Evolutionary conservation across 2,329 filamentous ascomycete species (phyloP), one percentile per base, ranked within the genome.

Genomic region (Plenodomus lindquistii): DNA sequence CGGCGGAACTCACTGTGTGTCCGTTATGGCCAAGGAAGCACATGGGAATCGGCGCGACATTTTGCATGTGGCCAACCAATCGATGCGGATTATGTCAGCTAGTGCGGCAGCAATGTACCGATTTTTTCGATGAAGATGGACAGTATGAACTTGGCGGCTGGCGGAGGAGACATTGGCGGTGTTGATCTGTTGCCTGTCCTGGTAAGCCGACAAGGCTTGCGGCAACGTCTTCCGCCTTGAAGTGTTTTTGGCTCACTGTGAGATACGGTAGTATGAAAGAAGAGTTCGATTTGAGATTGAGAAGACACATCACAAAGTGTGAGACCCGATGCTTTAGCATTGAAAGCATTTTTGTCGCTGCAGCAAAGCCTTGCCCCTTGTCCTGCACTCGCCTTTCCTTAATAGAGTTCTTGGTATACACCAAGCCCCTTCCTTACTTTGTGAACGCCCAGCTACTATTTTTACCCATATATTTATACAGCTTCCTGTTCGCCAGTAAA

Each of bases 1-100:
- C 57, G 37, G 55, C 52, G 54, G 51, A 56, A 39, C 42, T 11
- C 35, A n/a, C 15, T 18, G 35, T 37, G 50, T 40, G 37, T 35
- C 40, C 19, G 35, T 42, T 36, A 34, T 35, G 24, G 46, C 52
- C 55, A 57, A 57, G 54, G 46, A 39, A 20, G 18, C 43, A 48
- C 48, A 41, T 55, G 46, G 42, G 39, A 15, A 22, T 18, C 39
- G 18, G 42, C 40, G 47, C 46, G 13, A 52, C n/a, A n/a, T 17
- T 11, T 18, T n/a, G 15, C 16, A 19, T 11, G 4, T 11, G 5
- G 21, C 41, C 24, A 19, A 27, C 54, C 48, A 57, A 57, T 59
- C 1, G 36, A 7, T 17, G 11, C 27, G 15, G 27, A 13, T 15
- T 8, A 31, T 7, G 27, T 31, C 6, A 31, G 11, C 11, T 4